phyloP scores from a whole-genome alignment of 805 yeast genomes.

The Candida corydali region DNA sequence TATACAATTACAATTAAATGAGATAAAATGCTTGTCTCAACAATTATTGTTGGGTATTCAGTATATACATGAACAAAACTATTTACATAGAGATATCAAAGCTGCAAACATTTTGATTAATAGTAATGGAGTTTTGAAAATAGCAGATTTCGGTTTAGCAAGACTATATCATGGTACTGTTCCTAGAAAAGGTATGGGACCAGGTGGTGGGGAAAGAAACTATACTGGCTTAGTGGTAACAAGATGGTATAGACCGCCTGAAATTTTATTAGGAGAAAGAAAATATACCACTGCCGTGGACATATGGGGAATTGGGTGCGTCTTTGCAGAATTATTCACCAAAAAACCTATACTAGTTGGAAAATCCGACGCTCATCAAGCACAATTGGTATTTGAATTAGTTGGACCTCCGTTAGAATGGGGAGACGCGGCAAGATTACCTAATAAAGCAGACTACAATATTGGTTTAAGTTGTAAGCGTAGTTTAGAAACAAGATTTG shows the following conservation, averaged over 20 bases:
- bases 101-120: slow-evolving; percentile 92
- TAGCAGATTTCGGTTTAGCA: slow-evolving; percentile 96
- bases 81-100: slow-evolving; percentile 85
- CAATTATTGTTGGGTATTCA: slow-evolving; percentile 80
- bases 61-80: slow-evolving; percentile 63
- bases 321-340: slow-evolving; percentile 84
- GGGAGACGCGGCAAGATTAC: slow-evolving; percentile 59
- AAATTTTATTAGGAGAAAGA: slow-evolving; percentile 79
- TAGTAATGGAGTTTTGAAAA: slow-evolving; percentile 69
- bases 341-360: slow-evolving; percentile 85
- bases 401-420: slow-evolving; percentile 77
- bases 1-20: slow-evolving; percentile 54
- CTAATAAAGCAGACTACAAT: slow-evolving; percentile 46
- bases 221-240: slow-evolving; percentile 80
- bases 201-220: slow-evolving; percentile 52
- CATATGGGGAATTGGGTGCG: slow-evolving; percentile 97
- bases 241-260: slow-evolving; percentile 97
- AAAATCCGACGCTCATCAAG: slow-evolving; percentile 81
- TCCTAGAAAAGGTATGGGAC: slow-evolving; percentile 52
- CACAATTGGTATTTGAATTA: slow-evolving; percentile 71
- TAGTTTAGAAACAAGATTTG: slow-evolving; percentile 48
- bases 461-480: slow-evolving; percentile 44
- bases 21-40: slow-evolving; percentile 75
- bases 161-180: slow-evolving; percentile 60
- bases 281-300: slow-evolving; percentile 92